These are phyloP conservation scores for Stropharia rugosoannulata DNA, from an alignment of 768 basidiomycete species.

Conservation along the genomic window DNA sequence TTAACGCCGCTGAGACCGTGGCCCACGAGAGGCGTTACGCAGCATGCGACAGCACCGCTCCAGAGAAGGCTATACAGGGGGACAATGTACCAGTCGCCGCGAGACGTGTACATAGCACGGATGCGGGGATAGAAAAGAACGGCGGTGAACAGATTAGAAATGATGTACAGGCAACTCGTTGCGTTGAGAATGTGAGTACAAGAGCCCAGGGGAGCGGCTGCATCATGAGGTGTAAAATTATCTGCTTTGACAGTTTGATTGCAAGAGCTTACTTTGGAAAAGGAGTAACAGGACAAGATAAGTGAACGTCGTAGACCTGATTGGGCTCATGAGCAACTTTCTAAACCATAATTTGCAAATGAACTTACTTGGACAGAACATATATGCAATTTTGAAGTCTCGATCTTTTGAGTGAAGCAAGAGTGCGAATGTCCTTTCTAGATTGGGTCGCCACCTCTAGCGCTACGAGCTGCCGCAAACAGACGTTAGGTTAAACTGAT, in stretches of 20 bases:
- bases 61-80: conserved; percentile 7
- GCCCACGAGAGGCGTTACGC: conserved; percentile 6
- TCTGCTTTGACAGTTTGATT: not conserved
- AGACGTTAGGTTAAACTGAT: not conserved
- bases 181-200: conserved; percentile 1
- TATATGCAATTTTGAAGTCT: not conserved
- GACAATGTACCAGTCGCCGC: conserved; percentile 6
- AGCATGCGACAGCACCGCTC: not conserved
- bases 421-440: conserved; percentile 3
- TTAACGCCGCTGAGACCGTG: not conserved
- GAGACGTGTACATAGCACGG: not conserved
- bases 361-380: not conserved
- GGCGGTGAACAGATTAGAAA: conserved; percentile 5
- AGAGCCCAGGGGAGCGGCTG: conserved; percentile 1
- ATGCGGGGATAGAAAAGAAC: conserved; percentile 9
- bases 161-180: not conserved
- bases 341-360: too few species aligned
- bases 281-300: not conserved
- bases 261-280: not conserved
- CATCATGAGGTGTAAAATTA: not conserved
- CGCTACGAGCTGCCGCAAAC: not conserved
- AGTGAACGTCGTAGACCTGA: not conserved
- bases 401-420: not conserved
- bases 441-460: not conserved
- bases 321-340: too few species aligned